Evolutionary conservation across 495 filamentous ascomycete genomes (phyloP).

Genomic region (Darksidea phi): DNA sequence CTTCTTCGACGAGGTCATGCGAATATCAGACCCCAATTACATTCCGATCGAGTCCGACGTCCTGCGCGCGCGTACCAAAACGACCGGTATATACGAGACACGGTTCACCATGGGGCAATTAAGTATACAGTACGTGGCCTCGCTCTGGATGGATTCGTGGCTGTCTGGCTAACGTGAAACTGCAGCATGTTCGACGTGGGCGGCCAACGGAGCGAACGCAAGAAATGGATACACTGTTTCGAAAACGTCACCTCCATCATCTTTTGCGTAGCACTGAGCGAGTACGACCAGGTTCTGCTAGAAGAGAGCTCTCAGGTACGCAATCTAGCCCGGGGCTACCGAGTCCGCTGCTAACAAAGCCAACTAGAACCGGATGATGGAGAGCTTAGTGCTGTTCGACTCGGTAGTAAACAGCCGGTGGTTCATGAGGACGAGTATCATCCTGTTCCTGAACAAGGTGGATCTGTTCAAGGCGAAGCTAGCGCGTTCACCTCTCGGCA

Average conservation of each 20-base stretch:
- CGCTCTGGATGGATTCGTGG: neutral
- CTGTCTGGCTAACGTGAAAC: constrained; percentile 26
- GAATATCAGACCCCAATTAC: constrained; percentile 83
- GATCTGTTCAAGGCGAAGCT: constrained; percentile 96
- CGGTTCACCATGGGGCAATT: constrained; percentile 96
- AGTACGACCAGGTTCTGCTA: constrained; percentile 94
- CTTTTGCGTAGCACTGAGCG: constrained; percentile 96
- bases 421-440: constrained; percentile 99
- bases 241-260: constrained; percentile 99
- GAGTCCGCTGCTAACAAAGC: constrained; percentile 21
- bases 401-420: constrained; percentile 98
- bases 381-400: constrained; percentile 94
- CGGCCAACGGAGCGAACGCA: constrained; percentile 92
- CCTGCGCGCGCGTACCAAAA: constrained; percentile 92
- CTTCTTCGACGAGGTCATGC: constrained; percentile 88
- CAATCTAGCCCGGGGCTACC: constrained; percentile 5
- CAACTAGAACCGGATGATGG: constrained; percentile 94
- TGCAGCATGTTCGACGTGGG: constrained; percentile 98
- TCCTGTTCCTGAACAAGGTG: constrained; percentile 97
- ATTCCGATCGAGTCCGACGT: constrained; percentile 91
- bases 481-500: constrained; percentile 78
- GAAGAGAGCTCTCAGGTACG: constrained; percentile 95
- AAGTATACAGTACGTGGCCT: constrained; percentile 84
- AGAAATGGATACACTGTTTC: constrained; percentile 99
- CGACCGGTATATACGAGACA: constrained; percentile 99